A percentile compares a stretch with the other conserved stretches of the same genome.
These are phyloP conservation scores for Nakazawaea molendinolei DNA, from an alignment of 805 yeast species.

Conservation along the genomic window DNA sequence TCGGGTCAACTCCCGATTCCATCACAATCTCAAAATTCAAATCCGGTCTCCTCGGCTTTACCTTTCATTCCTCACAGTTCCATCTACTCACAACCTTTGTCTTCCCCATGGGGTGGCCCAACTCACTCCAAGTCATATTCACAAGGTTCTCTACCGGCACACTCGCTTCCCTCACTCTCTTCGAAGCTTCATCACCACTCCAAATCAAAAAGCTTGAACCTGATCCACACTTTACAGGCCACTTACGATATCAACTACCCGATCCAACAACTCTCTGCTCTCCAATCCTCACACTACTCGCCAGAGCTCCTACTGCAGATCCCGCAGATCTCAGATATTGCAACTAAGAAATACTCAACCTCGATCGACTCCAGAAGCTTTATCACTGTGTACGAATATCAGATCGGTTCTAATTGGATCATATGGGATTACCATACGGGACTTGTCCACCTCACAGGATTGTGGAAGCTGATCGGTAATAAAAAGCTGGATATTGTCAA, in stretches of 20 bases:
- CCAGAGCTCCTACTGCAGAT: conserved; percentile 18
- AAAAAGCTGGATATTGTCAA: conserved; percentile 73
- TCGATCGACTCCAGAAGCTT: conserved; percentile 65
- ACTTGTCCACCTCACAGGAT: conserved; percentile 79
- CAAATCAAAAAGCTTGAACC: background rate
- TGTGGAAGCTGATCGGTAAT: conserved; percentile 74
- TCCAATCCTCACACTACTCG: too few species aligned
- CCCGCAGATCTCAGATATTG: conserved; percentile 16
- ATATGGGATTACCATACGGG: conserved; percentile 87
- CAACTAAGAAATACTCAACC: conserved; percentile 56
- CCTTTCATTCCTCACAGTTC: too few species aligned
- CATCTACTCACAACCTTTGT: too few species aligned
- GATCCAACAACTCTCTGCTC: conserved; percentile 17
- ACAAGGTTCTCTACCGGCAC: too few species aligned
- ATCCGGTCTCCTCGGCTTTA: too few species aligned
- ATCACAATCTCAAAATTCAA: too few species aligned
- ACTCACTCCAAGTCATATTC: too few species aligned
- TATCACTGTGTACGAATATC: conserved; percentile 67
- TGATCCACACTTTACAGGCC: too few species aligned
- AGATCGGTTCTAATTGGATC: conserved; percentile 62
- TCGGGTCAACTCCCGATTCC: too few species aligned
- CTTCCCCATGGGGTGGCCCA: too few species aligned
- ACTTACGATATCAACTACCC: conserved; percentile 20
- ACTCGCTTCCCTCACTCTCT: too few species aligned
- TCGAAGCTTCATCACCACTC: background rate